These are phyloP conservation scores for Spizellomyces punctatus DNA, from an alignment of 192 early-diverging fungal genomes.

Conservation along the genomic window DNA sequence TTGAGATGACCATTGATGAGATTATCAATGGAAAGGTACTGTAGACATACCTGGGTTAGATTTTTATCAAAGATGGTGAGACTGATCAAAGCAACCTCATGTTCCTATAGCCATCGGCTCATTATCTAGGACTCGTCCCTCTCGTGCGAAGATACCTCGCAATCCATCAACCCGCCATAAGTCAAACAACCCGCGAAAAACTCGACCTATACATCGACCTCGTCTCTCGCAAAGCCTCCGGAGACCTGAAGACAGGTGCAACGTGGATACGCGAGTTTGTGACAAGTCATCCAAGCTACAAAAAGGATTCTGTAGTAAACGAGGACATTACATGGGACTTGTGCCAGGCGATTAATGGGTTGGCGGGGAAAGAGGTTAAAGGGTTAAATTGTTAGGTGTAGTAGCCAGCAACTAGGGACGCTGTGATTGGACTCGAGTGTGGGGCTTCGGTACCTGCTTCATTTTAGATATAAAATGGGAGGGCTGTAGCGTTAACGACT, in stretches of 20 bases:
- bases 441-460: too few species aligned
- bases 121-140: slow-evolving; percentile 82
- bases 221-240: slow-evolving; percentile 79
- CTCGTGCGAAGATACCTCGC: slow-evolving; percentile 80
- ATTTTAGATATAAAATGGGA: too few species aligned
- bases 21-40: slow-evolving; percentile 84
- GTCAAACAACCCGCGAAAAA: slow-evolving; percentile 64
- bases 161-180: slow-evolving; percentile 66
- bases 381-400: slow-evolving; percentile 22
- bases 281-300: slow-evolving; percentile 81
- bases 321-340: slow-evolving; percentile 87
- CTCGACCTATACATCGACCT: slow-evolving; percentile 79
- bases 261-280: slow-evolving; percentile 92
- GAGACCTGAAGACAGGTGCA: slow-evolving; percentile 82
- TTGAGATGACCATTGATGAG: slow-evolving; percentile 83
- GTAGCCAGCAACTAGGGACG: not conserved
- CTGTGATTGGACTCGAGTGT: too few species aligned
- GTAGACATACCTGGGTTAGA: not conserved
- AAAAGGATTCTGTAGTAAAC: slow-evolving; percentile 85
- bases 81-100: not conserved
- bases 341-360: slow-evolving; percentile 47
- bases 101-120: slow-evolving; percentile 31
- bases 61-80: not conserved
- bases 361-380: slow-evolving; percentile 23
- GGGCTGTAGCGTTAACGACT: too few species aligned